Evolutionary conservation across 352 stramenopile genomes (phyloP), one percentile per base, ranked within the genome.

Genomic region (Phytopythium vexans): DNA sequence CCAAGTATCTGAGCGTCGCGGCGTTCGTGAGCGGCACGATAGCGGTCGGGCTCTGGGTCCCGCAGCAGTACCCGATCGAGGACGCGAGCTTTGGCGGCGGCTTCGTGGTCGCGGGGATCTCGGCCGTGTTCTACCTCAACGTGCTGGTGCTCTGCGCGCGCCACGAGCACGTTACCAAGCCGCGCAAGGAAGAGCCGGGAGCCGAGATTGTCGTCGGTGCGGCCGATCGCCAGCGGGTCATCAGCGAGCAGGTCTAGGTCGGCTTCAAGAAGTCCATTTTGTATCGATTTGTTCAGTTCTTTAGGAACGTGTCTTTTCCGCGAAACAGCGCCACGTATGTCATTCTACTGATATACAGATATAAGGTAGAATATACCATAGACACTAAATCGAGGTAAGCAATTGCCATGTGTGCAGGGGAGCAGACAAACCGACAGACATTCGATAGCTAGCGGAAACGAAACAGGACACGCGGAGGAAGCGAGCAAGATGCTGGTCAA

Each of bases 401-500:
- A 27, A 27, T 27, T 27, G 21, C 21, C 21, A 27, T 27, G 21
- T 27, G 21, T 27, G 21, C 21, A 27, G 21, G 21, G 21, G 21
- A 27, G 21, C 21, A 27, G 21, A 27, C 21, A 27, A 27, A 27
- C 21, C 21, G 21, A 27, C 21, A 27, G 21, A 27, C 21, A 27
- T 27, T 27, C 27, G 8, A 33, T 12, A 15, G 36, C 42, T 10
- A 48, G 10, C 10, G 43, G 40, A 51, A 45, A 40, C 16, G 41
- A 27, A 42, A 7, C 27, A 41, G 11, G 14, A 39, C 21, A 7
- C 8, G 15, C 27, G 15, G 14, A 48, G 31, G 1, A 14, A 33
- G 21, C 7, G n/a, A 16, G 34, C 52, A 68, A 8, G 15, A 94
- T 94, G 81, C 67, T 81, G 46, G 82, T 92, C 62, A 89, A 86